Evolutionary conservation across 2,329 filamentous ascomycete genomes (phyloP).

Genomic region (Hypocreales sp.): DNA sequence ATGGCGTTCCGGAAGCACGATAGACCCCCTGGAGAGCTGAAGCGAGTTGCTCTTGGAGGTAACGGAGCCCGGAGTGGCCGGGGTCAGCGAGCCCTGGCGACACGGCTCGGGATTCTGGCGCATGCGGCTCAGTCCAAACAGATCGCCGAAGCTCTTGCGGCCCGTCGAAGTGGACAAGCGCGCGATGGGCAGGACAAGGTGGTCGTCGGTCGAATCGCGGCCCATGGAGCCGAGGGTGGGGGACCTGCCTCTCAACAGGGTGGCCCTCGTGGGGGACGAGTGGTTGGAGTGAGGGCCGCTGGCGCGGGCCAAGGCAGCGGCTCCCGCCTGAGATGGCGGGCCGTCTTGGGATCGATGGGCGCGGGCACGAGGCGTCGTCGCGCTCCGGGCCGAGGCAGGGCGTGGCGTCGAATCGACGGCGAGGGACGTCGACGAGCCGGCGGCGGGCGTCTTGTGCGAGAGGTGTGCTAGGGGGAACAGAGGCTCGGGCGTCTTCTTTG

Average conservation of each 20-base stretch:
- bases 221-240: constrained; percentile 79
- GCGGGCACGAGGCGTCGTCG: constrained; percentile 9
- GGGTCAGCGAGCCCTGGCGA: constrained; percentile 52
- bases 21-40: constrained; percentile 56
- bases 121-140: constrained; percentile 65
- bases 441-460: constrained; percentile 43
- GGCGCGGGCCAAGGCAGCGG: constrained; percentile 27
- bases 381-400: constrained; percentile 19
- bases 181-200: constrained; percentile 49
- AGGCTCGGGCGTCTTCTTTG: constrained; percentile 56
- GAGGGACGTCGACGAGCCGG: constrained; percentile 27
- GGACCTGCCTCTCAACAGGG: constrained; percentile 58
- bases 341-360: constrained; percentile 8
- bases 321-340: constrained; percentile 15
- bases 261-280: constrained; percentile 51
- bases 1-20: constrained; percentile 59
- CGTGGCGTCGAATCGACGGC: constrained; percentile 16
- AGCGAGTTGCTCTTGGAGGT: constrained; percentile 73
- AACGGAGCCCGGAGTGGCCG: constrained; percentile 52
- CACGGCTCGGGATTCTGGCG: constrained; percentile 67
- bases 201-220: constrained; percentile 55
- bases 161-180: constrained; percentile 80
- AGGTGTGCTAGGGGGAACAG: constrained; percentile 77
- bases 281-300: constrained; percentile 34
- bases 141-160: constrained; percentile 81